Conservation (phyloP, 2,329 filamentous ascomycete genomes). For the Epichloe aotearoae region DNA sequence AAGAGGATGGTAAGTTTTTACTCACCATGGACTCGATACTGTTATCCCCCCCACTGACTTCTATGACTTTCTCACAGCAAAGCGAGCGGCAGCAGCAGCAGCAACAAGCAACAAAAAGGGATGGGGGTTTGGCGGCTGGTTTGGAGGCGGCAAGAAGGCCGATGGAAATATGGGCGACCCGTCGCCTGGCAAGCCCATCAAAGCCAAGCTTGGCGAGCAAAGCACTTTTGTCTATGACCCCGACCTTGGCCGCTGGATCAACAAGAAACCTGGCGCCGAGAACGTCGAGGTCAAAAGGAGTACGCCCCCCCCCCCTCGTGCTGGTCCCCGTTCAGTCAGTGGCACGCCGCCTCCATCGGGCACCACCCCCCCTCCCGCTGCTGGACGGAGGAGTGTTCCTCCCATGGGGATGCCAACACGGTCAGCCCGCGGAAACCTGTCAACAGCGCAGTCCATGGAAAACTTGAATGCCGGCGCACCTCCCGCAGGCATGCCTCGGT, state of each 20-base stretch:
- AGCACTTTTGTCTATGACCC: conserved; percentile 90
- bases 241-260: conserved; percentile 95
- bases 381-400: conserved; percentile 18
- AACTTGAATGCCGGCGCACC: conserved; percentile 23
- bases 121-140: conserved; percentile 81
- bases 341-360: conserved; percentile 35
- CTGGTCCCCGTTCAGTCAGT: conserved; percentile 38
- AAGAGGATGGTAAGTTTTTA: conserved; percentile 47
- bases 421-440: not conserved
- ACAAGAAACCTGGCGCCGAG: conserved; percentile 74
- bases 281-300: conserved; percentile 44
- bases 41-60: not conserved
- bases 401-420: conserved; percentile 17
- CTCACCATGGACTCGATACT: not conserved
- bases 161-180: conserved; percentile 21
- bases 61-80: conserved; percentile 30
- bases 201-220: conserved; percentile 86
- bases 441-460: conserved; percentile 3
- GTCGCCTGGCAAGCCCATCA: conserved; percentile 55
- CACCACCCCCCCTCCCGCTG: conserved; percentile 22
- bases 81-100: conserved; percentile 37
- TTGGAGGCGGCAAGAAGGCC: conserved; percentile 55
- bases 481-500: conserved; percentile 30
- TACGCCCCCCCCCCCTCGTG: conserved; percentile 64
- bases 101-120: conserved; percentile 43